Evolutionary conservation across 148 eudicot species (phyloP).

Genomic region (Amaranthus cruentus): DNA sequence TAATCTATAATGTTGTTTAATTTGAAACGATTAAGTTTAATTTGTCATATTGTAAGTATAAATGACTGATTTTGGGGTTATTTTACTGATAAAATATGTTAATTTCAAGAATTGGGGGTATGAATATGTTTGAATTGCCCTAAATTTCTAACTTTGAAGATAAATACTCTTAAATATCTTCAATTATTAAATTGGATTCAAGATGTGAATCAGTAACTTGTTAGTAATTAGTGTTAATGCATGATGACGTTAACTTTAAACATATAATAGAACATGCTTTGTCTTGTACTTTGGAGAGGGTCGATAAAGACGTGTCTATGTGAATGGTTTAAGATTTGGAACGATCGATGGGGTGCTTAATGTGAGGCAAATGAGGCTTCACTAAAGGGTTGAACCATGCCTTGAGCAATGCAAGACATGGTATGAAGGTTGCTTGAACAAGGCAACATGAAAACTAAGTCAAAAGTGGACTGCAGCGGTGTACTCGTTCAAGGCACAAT

Average conservation of each 20-base stretch:
- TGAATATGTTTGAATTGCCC: not conserved
- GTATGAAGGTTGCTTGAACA: no score
- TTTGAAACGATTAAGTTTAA: not conserved
- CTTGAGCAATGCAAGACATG: no score
- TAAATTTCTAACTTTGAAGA: not conserved
- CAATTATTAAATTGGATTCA: not conserved
- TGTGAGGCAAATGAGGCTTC: no score
- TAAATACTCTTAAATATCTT: not conserved
- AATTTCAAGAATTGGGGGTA: not conserved
- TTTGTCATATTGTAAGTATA: not conserved
- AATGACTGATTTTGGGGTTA: not conserved
- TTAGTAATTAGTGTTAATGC: not conserved
- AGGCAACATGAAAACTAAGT: no score
- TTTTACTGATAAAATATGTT: not conserved
- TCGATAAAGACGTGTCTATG: no score
- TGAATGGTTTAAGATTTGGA: no score
- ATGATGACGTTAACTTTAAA: no score
- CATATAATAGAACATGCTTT: no score
- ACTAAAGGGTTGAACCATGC: no score
- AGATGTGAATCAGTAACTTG: not conserved
- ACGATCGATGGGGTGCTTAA: no score
- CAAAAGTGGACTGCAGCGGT: no score
- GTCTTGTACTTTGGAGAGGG: not conserved
- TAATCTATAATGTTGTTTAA: conserved; percentile 5
- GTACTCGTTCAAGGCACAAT: no score